A percentile compares a stretch with the other conserved stretches of the same genome.
These are phyloP conservation scores for Firmiana major DNA, from an alignment of 345 rosid species.

Conservation along the genomic window DNA sequence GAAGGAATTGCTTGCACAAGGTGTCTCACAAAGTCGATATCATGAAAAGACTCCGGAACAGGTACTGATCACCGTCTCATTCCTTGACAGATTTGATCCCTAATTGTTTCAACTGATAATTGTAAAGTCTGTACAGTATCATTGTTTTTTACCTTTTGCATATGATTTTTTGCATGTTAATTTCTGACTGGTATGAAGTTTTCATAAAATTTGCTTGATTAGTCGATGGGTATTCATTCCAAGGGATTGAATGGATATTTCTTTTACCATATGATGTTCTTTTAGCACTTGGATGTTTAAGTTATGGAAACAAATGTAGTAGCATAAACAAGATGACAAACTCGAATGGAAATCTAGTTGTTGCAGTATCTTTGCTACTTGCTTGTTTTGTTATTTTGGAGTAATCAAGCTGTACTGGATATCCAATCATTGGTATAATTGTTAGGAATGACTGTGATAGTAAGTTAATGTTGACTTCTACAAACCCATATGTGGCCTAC, in stretches of 20 bases:
- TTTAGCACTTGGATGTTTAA: background rate
- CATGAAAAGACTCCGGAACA: slow-evolving; percentile 97
- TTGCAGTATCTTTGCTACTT: background rate
- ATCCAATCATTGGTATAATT: background rate
- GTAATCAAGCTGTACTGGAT: background rate
- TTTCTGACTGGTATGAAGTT: background rate
- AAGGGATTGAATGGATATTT: background rate
- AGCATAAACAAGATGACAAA: background rate
- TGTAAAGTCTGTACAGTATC: background rate
- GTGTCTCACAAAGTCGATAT: slow-evolving; percentile 83
- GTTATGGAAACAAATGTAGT: background rate
- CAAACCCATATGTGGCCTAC: background rate
- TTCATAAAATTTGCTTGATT: background rate
- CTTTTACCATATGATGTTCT: background rate
- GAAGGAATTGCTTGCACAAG: slow-evolving; percentile 94
- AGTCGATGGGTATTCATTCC: background rate
- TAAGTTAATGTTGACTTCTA: background rate
- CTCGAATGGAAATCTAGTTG: background rate
- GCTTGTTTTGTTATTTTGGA: background rate
- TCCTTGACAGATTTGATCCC: background rate
- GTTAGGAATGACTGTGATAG: background rate
- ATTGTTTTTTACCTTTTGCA: background rate
- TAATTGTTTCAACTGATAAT: background rate
- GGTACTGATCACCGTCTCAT: slow-evolving; percentile 26
- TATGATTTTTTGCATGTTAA: background rate